A percentile compares a stretch with the other conserved stretches of the same genome.
Evolutionary conservation across 371 early-diverging fungal genomes (phyloP).

Genomic region (Mortierella sp.): DNA sequence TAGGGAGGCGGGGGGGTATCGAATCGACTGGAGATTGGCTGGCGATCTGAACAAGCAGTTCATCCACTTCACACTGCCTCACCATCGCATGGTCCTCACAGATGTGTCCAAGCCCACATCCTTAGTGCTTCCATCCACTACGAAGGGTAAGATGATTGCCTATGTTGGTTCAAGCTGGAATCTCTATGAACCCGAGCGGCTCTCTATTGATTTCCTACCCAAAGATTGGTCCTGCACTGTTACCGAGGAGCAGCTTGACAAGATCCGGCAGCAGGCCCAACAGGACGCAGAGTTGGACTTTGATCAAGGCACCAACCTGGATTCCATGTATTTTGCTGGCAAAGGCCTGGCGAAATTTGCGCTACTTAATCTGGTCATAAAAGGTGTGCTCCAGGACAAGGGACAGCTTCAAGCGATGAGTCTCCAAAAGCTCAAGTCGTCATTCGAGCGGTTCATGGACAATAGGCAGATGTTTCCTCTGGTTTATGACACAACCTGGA

Average conservation of each 20-base stretch:
- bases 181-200: constrained; percentile 57
- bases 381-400: constrained; percentile 58
- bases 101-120: constrained; percentile 22
- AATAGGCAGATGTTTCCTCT: constrained; percentile 66
- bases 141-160: constrained; percentile 77
- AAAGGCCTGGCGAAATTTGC: constrained; percentile 78
- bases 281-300: constrained; percentile 58
- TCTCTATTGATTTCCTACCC: constrained; percentile 31
- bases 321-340: constrained; percentile 78
- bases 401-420: constrained; percentile 54
- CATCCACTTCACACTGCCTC: constrained; percentile 62
- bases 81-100: constrained; percentile 61
- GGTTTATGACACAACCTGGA: constrained; percentile 73
- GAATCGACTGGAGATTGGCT: constrained; percentile 59
- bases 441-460: constrained; percentile 66
- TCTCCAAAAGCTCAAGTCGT: constrained; percentile 57
- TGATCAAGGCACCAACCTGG: constrained; percentile 49
- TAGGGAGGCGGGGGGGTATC: constrained; percentile 53
- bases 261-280: constrained; percentile 56
- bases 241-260: constrained; percentile 46
- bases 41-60: constrained; percentile 43
- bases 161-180: constrained; percentile 69
- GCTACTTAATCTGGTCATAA: constrained; percentile 68
- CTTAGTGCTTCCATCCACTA: constrained; percentile 57
- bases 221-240: constrained; percentile 51